Evolutionary conservation across 163 green algal genomes (phyloP).

Genomic region (Volvox carteri): DNA sequence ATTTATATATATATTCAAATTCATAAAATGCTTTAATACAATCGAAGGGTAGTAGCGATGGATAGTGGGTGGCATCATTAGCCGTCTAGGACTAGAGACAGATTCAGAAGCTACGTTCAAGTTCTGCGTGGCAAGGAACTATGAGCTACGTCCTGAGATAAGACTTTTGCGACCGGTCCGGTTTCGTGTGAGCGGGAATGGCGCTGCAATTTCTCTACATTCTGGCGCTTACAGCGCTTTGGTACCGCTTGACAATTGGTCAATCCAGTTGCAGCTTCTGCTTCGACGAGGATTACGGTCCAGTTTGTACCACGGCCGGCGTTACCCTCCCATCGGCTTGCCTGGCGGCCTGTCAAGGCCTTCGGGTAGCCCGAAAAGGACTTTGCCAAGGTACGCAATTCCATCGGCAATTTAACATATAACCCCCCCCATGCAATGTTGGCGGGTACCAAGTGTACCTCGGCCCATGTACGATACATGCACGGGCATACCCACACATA

Average conservation of each 20-base stretch:
- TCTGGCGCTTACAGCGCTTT: neutral
- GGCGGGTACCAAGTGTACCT: neutral
- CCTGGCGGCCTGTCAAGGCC: conserved; percentile 9
- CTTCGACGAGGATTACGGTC: neutral
- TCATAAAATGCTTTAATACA: neutral
- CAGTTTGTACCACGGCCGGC: conserved; percentile 5
- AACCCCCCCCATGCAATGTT: too few species aligned
- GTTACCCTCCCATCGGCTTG: conserved; percentile 4
- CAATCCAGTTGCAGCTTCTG: neutral
- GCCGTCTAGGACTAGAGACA: neutral
- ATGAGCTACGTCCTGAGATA: neutral
- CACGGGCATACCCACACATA: too few species aligned
- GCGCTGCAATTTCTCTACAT: neutral
- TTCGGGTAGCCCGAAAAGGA: neutral
- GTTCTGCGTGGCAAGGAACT: neutral
- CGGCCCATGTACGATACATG: too few species aligned
- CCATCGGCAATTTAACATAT: too few species aligned
- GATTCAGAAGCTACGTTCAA: neutral
- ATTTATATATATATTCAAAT: too few species aligned
- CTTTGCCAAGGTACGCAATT: conserved; percentile 4
- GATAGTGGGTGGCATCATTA: neutral
- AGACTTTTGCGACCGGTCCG: neutral
- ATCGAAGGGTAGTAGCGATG: neutral
- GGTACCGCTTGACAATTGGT: neutral
- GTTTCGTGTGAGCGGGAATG: neutral